These are phyloP conservation scores for Cotoneaster glaucophyllus DNA, from an alignment of 306 rosid species.

Conservation along the genomic window DNA sequence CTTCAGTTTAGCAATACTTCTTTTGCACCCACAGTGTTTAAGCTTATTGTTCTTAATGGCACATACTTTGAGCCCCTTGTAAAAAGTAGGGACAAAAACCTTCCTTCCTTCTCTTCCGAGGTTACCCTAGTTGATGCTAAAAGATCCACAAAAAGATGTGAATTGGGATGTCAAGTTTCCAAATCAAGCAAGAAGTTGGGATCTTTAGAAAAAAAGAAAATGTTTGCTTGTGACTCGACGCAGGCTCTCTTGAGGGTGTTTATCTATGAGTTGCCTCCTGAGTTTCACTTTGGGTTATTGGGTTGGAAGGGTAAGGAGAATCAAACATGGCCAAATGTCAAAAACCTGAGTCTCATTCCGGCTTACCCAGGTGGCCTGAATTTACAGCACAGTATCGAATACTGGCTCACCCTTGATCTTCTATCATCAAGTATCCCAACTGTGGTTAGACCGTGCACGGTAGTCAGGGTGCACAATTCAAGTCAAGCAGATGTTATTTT, in stretches of 20 bases:
- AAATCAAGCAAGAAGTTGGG: slow-evolving; percentile 22
- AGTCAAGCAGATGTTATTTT: slow-evolving; percentile 80
- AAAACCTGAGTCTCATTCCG: slow-evolving; percentile 42
- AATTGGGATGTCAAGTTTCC: slow-evolving; percentile 27
- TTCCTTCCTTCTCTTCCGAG: slow-evolving; percentile 24
- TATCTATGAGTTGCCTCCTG: slow-evolving; percentile 91
- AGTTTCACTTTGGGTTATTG: slow-evolving; percentile 83
- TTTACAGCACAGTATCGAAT: slow-evolving; percentile 82
- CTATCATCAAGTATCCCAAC: slow-evolving; percentile 38
- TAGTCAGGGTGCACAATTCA: slow-evolving; percentile 67
- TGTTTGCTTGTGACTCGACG: slow-evolving; percentile 30
- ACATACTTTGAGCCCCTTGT: slow-evolving; percentile 50
- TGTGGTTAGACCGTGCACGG: slow-evolving; percentile 40
- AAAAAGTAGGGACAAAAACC: slow-evolving; percentile 27
- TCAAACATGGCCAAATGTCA: slow-evolving; percentile 72
- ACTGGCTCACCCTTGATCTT: slow-evolving; percentile 98
- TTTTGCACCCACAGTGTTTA: slow-evolving; percentile 63
- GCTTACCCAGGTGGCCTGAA: slow-evolving; percentile 86
- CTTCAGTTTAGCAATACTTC: slow-evolving; percentile 61
- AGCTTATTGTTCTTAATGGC: slow-evolving; percentile 59
- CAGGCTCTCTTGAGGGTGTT: slow-evolving; percentile 56
- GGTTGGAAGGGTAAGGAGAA: slow-evolving; percentile 74
- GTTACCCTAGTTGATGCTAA: slow-evolving; percentile 14
- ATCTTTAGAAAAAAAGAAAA: slow-evolving; percentile 22
- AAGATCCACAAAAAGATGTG: slow-evolving; percentile 18